Evolutionary conservation across 495 filamentous ascomycete genomes (phyloP).

Genomic region (Penicillium macrosclerotiorum): DNA sequence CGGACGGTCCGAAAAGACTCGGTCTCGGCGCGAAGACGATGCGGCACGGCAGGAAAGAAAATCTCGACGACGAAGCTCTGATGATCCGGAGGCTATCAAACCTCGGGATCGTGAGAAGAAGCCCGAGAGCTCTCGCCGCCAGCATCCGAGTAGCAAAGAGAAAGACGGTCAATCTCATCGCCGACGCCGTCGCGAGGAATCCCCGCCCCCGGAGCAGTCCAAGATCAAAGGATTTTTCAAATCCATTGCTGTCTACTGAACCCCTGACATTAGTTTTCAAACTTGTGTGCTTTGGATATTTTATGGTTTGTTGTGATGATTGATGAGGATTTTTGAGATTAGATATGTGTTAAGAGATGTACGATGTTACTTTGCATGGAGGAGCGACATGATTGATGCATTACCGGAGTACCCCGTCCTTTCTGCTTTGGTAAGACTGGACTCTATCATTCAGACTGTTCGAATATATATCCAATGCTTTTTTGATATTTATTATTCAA

Average conservation of each 20-base stretch:
- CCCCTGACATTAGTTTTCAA: slow-evolving; percentile 1
- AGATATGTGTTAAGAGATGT: slow-evolving; percentile 6
- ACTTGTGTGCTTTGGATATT: slow-evolving; percentile 16
- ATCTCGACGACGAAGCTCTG: slow-evolving; percentile 10
- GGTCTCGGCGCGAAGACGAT: slow-evolving; percentile 20
- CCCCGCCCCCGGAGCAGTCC: slow-evolving; percentile 32
- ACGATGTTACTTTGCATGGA: slow-evolving; percentile 19
- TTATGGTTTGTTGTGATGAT: slow-evolving; percentile 11
- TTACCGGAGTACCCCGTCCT: slow-evolving; percentile 25
- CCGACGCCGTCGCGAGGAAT: slow-evolving; percentile 33
- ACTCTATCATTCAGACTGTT: slow-evolving; percentile 8
- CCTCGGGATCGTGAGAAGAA: slow-evolving; percentile 20
- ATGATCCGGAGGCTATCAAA: slow-evolving; percentile 13
- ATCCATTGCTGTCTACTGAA: slow-evolving; percentile 35
- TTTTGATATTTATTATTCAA: not conserved
- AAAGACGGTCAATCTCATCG: slow-evolving; percentile 25
- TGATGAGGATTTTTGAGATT: slow-evolving; percentile 8
- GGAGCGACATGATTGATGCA: slow-evolving; percentile 31
- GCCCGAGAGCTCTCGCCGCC: slow-evolving; percentile 22
- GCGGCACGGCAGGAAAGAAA: slow-evolving; percentile 13
- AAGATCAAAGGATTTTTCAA: slow-evolving; percentile 39
- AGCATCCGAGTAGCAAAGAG: slow-evolving; percentile 15
- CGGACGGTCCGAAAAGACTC: slow-evolving; percentile 30
- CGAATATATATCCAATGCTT: not conserved
- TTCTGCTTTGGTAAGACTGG: slow-evolving; percentile 7